Evolutionary conservation across 805 yeast species (phyloP).

Genomic region (Danielia oregonensis): DNA sequence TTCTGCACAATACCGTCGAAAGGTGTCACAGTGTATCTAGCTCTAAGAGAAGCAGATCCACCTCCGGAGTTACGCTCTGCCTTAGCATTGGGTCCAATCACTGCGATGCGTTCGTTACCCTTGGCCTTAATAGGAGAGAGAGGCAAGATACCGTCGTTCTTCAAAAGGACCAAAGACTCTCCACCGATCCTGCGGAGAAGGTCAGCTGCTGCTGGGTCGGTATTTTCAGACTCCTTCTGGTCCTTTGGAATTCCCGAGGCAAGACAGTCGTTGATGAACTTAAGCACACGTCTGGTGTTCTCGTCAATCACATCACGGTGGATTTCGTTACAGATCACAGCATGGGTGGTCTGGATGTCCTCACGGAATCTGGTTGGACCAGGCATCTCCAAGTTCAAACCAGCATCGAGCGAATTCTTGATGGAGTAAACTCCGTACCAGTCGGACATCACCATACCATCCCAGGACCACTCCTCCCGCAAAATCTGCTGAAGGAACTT

Average conservation of each 20-base stretch:
- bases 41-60: conserved; percentile 56
- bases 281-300: conserved; percentile 45
- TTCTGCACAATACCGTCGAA: conserved; percentile 41
- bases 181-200: conserved; percentile 11
- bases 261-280: conserved; percentile 42
- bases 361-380: conserved; percentile 52
- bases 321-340: conserved; percentile 39
- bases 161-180: conserved; percentile 55
- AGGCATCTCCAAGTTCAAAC: conserved; percentile 66
- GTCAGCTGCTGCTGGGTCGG: conserved; percentile 11
- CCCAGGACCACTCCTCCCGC: conserved; percentile 54
- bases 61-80: conserved; percentile 53
- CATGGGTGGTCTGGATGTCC: conserved; percentile 37
- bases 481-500: conserved; percentile 43
- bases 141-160: conserved; percentile 52
- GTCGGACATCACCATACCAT: conserved; percentile 58
- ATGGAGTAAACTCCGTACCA: conserved; percentile 59
- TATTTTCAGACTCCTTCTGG: conserved; percentile 24
- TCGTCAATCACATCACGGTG: conserved; percentile 41
- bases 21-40: conserved; percentile 50
- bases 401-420: conserved; percentile 46
- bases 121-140: conserved; percentile 18
- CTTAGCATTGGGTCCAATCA: conserved; percentile 61
- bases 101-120: conserved; percentile 39
- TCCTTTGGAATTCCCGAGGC: conserved; percentile 39